Conservation (phyloP, 2,329 filamentous ascomycete genomes). For the Lizonia empirigonia region DNA sequence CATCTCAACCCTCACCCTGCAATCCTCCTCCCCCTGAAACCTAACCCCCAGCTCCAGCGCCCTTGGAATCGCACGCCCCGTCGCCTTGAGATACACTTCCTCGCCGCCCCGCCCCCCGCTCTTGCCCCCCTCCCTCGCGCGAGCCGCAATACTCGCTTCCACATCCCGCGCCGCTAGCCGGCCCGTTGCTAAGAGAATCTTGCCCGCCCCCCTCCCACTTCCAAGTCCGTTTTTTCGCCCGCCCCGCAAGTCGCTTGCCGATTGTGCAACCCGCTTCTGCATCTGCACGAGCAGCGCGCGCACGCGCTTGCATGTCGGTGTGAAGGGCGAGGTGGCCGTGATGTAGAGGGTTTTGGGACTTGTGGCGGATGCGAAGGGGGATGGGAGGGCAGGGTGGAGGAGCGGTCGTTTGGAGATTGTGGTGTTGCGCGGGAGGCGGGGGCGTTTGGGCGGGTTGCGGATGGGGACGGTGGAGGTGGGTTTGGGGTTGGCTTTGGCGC, state of each 20-base stretch:
- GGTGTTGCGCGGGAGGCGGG: conserved; percentile 46
- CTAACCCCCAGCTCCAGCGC: conserved; percentile 66
- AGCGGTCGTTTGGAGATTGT: conserved; percentile 62
- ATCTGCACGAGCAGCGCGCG: conserved; percentile 66
- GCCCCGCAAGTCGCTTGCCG: conserved; percentile 12
- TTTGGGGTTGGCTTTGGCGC: conserved; percentile 4
- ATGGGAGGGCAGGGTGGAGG: conserved; percentile 60
- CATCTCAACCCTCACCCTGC: conserved; percentile 64
- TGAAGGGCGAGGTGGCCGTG: conserved; percentile 67
- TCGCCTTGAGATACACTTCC: conserved; percentile 66
- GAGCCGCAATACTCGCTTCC: conserved; percentile 36
- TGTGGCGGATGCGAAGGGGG: conserved; percentile 57
- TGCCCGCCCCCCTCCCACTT: conserved; percentile 1
- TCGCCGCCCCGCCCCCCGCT: conserved; percentile 43
- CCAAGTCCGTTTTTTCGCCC: background rate
- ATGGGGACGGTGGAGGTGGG: conserved; percentile 6
- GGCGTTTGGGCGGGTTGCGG: conserved; percentile 6
- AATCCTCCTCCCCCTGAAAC: conserved; percentile 67
- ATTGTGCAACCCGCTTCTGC: conserved; percentile 57
- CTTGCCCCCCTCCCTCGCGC: conserved; percentile 19
- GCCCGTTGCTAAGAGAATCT: conserved; percentile 32
- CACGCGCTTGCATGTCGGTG: conserved; percentile 69
- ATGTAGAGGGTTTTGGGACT: conserved; percentile 69
- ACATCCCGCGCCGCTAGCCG: conserved; percentile 38
- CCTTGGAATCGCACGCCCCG: conserved; percentile 69